Percentiles rank a stretch among this genome's conserved stretches.
Evolutionary conservation across 176 grass and related monocot genomes (phyloP).

Genomic region (Puya raimondii): DNA sequence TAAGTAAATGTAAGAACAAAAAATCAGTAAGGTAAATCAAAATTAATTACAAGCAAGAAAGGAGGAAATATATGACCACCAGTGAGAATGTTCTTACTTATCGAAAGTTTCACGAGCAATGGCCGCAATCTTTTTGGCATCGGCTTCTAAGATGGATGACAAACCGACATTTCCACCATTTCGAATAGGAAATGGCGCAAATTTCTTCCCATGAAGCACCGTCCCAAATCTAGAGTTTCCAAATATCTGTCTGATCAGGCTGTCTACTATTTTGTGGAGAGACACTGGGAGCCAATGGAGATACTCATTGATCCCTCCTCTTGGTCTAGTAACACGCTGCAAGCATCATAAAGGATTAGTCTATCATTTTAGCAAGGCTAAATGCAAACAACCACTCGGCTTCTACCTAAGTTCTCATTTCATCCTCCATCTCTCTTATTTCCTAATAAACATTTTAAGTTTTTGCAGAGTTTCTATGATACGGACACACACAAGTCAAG

Average conservation of each 20-base stretch:
- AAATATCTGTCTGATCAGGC: slow-evolving; percentile 57
- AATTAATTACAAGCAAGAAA: background rate
- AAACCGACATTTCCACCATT: slow-evolving; percentile 37
- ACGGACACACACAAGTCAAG: too few relatives aligned
- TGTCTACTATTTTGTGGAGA: slow-evolving; percentile 55
- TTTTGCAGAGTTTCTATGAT: too few relatives aligned
- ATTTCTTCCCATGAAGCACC: slow-evolving; percentile 46
- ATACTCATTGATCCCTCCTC: slow-evolving; percentile 77
- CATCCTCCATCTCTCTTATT: background rate
- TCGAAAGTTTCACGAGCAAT: slow-evolving; percentile 63
- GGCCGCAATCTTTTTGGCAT: slow-evolving; percentile 60
- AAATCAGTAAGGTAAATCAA: background rate
- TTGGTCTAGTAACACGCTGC: slow-evolving; percentile 76
- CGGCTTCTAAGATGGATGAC: slow-evolving; percentile 63
- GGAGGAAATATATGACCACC: background rate
- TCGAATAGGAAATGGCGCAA: slow-evolving; percentile 22
- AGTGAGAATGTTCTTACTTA: slow-evolving; percentile 43
- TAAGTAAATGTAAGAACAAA: background rate
- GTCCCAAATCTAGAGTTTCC: slow-evolving; percentile 51
- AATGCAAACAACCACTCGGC: background rate
- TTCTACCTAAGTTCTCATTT: background rate
- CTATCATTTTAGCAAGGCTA: background rate
- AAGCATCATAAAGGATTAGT: slow-evolving; percentile 7
- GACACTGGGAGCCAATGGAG: slow-evolving; percentile 68
- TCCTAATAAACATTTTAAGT: too few relatives aligned